Evolutionary conservation across 352 stramenopile genomes (phyloP).

Genomic region (Salisapilia sapeloensis): DNA sequence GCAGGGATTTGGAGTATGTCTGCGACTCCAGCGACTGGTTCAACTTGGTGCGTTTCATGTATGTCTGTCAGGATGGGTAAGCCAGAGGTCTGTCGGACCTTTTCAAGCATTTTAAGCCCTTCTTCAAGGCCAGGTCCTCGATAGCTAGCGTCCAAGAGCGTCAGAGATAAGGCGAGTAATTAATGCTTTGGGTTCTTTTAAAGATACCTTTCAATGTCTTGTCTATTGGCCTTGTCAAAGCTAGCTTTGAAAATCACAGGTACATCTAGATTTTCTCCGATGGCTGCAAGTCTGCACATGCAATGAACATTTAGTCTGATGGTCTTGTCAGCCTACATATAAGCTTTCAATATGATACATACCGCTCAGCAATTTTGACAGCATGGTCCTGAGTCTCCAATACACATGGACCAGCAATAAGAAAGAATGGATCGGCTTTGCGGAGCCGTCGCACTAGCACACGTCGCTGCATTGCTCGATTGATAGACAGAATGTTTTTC

Average conservation of each 20-base stretch:
- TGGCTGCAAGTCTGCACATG: slow-evolving; percentile 17
- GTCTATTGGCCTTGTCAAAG: slow-evolving; percentile 82
- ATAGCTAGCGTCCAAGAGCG: slow-evolving; percentile 22
- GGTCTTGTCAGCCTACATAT: neutral
- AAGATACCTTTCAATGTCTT: slow-evolving; percentile 34
- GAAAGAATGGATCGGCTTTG: slow-evolving; percentile 53
- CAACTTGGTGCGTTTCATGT: slow-evolving; percentile 74
- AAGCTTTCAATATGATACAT: neutral
- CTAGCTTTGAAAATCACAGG: slow-evolving; percentile 80
- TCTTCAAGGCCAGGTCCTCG: slow-evolving; percentile 50
- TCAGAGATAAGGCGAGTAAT: neutral
- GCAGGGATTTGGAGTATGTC: slow-evolving; percentile 81
- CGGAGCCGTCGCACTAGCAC: slow-evolving; percentile 34
- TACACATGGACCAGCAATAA: slow-evolving; percentile 70
- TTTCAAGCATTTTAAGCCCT: slow-evolving; percentile 52
- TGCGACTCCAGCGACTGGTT: slow-evolving; percentile 33
- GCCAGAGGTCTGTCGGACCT: slow-evolving; percentile 50
- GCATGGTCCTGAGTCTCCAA: slow-evolving; percentile 54
- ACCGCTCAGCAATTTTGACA: slow-evolving; percentile 55
- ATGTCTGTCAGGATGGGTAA: slow-evolving; percentile 74
- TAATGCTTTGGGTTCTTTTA: neutral
- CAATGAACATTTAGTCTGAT: neutral
- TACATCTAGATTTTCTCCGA: slow-evolving; percentile 42
- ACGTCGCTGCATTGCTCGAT: slow-evolving; percentile 31
- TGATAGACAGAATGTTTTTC: too few species aligned